Base-by-base conservation (phyloP, 371 early-diverging fungal species). In the Mortierella sp. region DNA sequence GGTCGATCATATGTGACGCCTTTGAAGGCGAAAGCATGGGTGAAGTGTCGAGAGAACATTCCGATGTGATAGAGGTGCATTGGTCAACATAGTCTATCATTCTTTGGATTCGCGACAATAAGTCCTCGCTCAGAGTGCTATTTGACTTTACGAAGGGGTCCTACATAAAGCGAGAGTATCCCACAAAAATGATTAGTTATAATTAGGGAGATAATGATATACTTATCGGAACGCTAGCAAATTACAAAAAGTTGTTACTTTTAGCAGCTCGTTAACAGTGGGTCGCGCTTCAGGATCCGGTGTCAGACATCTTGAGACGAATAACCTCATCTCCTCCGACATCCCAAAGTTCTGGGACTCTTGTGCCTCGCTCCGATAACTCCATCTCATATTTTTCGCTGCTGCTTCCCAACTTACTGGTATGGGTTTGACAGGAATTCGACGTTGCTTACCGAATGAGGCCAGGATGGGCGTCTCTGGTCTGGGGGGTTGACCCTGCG, bases 231-330 rank as follows among this genome's bases (percentile, higher is more conserved):
- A n/a, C n/a, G n/a, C n/a, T n/a, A n/a, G n/a, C n/a, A n/a, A n/a
- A n/a, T n/a, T n/a, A n/a, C n/a, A n/a, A n/a, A n/a, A n/a, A n/a
- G 30, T 32, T 11, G 0, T 5, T 53, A 62, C 70, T 59, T 70
- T 26, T 7, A 72, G 41, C 42, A 72, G 39, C 3, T 72, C 81
- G 21, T 67, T 79, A 9, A 87, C 89, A 4, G 76, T 73, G 5
- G 89, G 88, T 7, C 90, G 72, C 27, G 67, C 55, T 26, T 72
- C 80, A 19, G 89, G 89, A 32, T 88, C 86, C 44, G 86, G 86
- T 9, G 80, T 83, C 67, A 89, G 54, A 49, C 87, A 87, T 24
- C 76, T 54, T n/a, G 82, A 83, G 17, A 72, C 68, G n/a, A 88
- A 70, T 28, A 43, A 80, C 84, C 79, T 64, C 73, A 65, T 80